Evolutionary conservation across 495 filamentous ascomycete genomes (phyloP).

Genomic region (Neurospora tetraspora): DNA sequence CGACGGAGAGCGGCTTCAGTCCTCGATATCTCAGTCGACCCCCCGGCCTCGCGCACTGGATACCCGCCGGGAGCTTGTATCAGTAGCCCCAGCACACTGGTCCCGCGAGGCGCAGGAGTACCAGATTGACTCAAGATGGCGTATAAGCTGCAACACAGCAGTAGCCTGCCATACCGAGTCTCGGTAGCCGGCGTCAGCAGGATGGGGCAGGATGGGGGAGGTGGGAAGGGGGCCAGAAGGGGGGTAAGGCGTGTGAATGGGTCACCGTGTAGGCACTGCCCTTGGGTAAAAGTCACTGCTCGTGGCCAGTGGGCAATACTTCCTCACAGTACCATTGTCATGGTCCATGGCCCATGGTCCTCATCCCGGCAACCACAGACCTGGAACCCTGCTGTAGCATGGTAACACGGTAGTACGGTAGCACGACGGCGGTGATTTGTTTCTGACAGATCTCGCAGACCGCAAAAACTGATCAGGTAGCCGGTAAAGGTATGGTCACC

Average conservation of each 20-base stretch:
- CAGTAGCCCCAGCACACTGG: slow-evolving; percentile 12
- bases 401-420: not conserved
- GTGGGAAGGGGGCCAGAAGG: not conserved
- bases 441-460: not conserved
- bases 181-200: slow-evolving; percentile 14
- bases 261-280: not conserved
- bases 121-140: slow-evolving; percentile 27
- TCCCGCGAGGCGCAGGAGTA: slow-evolving; percentile 18
- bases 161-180: slow-evolving; percentile 15
- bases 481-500: not conserved
- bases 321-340: not conserved
- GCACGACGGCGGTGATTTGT: not conserved
- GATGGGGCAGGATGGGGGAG: not conserved
- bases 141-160: slow-evolving; percentile 19
- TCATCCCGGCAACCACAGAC: not conserved
- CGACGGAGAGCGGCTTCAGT: not conserved
- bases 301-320: not conserved
- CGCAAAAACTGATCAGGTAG: not conserved
- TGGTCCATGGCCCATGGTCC: not conserved
- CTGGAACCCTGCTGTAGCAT: not conserved
- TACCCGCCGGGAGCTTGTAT: not conserved
- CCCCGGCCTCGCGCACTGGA: not conserved
- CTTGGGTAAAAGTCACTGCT: not conserved
- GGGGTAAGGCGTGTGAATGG: not conserved
- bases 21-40: not conserved